phyloP scores from a whole-genome alignment of 2,329 filamentous ascomycete species.

The Colletotrichum sp. region DNA sequence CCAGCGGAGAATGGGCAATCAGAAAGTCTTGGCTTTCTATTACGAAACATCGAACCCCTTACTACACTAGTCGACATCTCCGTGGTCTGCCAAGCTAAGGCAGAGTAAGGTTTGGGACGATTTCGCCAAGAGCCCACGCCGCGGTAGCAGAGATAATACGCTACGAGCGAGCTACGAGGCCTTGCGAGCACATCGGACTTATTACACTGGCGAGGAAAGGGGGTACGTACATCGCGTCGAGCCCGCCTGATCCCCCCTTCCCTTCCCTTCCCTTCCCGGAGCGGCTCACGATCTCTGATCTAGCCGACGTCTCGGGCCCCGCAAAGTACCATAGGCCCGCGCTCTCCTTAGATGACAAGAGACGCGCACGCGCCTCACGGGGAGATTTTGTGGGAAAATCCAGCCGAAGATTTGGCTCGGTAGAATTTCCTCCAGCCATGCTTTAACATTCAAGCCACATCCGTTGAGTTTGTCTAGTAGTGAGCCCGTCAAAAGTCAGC shows the following conservation, averaged over 20 bases:
- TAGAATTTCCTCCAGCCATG: neutral
- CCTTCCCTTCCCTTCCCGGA: neutral
- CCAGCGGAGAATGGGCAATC: conserved; percentile 6
- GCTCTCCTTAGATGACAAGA: neutral
- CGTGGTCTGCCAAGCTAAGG: neutral
- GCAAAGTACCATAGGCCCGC: conserved; percentile 4
- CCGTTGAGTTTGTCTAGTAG: neutral
- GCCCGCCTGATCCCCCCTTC: neutral
- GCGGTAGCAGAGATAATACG: neutral
- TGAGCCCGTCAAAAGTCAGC: neutral
- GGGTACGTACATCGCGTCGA: neutral
- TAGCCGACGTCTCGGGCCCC: conserved; percentile 16
- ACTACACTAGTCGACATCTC: conserved; percentile 17
- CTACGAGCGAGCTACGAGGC: neutral
- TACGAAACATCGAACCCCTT: conserved; percentile 18
- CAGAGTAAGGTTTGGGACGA: neutral
- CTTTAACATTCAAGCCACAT: neutral
- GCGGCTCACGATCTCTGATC: conserved; percentile 21
- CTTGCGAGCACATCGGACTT: neutral
- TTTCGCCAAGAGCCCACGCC: neutral
- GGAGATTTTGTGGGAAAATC: neutral
- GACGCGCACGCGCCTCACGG: neutral
- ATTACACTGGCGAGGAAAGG: neutral
- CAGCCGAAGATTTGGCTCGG: neutral
- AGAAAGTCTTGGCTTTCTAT: neutral